Base-by-base conservation (phyloP, 345 rosid genomes). In the Alliaria petiolata region DNA sequence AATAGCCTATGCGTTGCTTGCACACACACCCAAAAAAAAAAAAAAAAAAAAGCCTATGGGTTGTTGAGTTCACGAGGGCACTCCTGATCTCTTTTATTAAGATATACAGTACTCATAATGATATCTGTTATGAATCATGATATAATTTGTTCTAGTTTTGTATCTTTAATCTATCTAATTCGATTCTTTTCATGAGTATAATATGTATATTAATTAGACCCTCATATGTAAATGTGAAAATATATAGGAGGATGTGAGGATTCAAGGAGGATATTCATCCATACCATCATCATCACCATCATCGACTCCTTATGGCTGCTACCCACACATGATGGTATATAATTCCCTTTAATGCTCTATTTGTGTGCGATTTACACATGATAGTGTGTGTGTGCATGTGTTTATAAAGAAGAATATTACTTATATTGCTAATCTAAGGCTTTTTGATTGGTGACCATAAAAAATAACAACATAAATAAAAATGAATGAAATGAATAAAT, bases 241-340 rank as follows among this genome's bases (percentile, higher is more conserved):
- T 22, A 22, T 80, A 85, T 89, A 93, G 98, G 95, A 93, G 76
- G 93, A 93, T 63, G 60, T 79, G 67, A 83, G 83, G 80, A 70
- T 78, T 45, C 93, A 88, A 73, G 59, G 87, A 49, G 82, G 77
- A 64, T 88, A 83, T 82, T 73, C 96, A 72, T 67, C 90, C 3
- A 55, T 81, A 64, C 78, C 86, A 22, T 84, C 92, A 66, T 71
- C 87, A 30, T 66, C 59, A 53, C 65, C 87, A 54, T 69, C 95
- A 50, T 77, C 88, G 7, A 71, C 84, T 85, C 82, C 97, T 62
- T 81, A 83, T 78, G 87, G 91, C 49, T 83, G 72, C 66, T 82
- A 81, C 33, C 91, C 91, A 69, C 79, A 75, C 73, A 65, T 80
- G 76, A 79, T 86, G 95, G 97, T 90, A 86, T 49, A 69, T 38